These are phyloP conservation scores for Kappamyces sp. DNA, from an alignment of 192 early-diverging fungal genomes.

Conservation along the genomic window DNA sequence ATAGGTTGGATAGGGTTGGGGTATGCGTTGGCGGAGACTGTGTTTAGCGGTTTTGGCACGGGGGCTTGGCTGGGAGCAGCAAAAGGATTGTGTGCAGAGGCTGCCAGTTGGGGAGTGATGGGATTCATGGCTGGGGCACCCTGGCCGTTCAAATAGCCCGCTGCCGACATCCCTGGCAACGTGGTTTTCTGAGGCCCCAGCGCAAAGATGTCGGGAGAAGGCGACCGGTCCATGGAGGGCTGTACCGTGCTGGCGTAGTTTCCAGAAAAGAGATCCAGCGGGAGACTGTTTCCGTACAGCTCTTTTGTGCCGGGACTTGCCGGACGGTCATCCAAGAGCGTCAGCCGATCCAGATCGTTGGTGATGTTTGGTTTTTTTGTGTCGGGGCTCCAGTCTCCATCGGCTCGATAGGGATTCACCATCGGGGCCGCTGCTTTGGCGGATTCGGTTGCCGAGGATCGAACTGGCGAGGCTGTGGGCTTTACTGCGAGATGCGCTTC, in stretches of 20 bases:
- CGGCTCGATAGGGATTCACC: conserved; percentile 7
- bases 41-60: not conserved
- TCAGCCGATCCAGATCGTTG: no score
- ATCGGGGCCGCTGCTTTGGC: not conserved
- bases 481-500: no score
- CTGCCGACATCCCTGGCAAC: not conserved
- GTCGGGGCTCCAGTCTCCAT: not conserved
- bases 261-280: conserved; percentile 1
- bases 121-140: no score
- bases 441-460: no score
- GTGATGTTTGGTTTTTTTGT: no score
- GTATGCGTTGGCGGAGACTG: no score
- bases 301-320: not conserved
- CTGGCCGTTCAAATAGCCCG: no score
- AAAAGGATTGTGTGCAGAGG: conserved; percentile 7
- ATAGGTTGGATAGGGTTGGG: no score
- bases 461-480: no score
- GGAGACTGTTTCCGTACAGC: conserved; percentile 4
- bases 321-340: not conserved
- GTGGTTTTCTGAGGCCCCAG: not conserved
- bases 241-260: not conserved
- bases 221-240: not conserved
- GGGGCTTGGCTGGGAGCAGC: not conserved
- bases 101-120: not conserved
- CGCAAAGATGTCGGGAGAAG: not conserved